Evolutionary conservation across 345 rosid species (phyloP), one percentile per base, ranked within the genome.

Genomic region (Hibiscus tridactylites): DNA sequence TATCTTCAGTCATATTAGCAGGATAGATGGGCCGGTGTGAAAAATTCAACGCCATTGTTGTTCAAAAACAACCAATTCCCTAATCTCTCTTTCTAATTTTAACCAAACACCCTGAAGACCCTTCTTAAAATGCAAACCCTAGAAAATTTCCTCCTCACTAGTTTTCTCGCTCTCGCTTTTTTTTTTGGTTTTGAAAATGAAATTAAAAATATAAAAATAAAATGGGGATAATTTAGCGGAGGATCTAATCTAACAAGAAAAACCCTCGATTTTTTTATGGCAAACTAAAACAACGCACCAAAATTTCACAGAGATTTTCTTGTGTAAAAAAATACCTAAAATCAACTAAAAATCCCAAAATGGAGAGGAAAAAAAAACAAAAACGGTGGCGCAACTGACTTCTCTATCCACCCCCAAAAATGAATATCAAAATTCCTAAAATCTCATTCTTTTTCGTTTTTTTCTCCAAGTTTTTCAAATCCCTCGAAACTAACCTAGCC

Each of bases 11-110:
- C 46, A 88, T 61, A 83, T 77, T 89, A 28, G 89, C 62, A 19
- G 91, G 73, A 74, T 87, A 88, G 53, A 88, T 71, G 2, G 89
- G 89, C 69, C 94, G 80, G 70, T 73, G 98, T 19, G 98, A 89
- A 82, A 83, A 88, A 81, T 95, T 95, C 82, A 95, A 87, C 8
- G 99, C 88, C 99, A 92, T 95, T 37, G 68, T 42, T 60, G 68
- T 42, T 60, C n/a, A 47, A 81, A 74, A 56, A 76, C 67, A 77
- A 31, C 58, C 70, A 64, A 71, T 72, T 49, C 56, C 47, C 81
- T 56, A 52, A 16, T 66, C 9, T 60, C 50, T 28, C 70, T 42
- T 12, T 74, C 77, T 13, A 65, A 69, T 24, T 70, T 35, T 21
- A 44, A 3, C 52, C 64, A 77, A 77, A 73, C 53, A 37, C 70